A percentile compares a stretch with the other conserved stretches of the same genome.
Conservation (phyloP, 345 rosid species). For the Aquilaria sinensis region DNA sequence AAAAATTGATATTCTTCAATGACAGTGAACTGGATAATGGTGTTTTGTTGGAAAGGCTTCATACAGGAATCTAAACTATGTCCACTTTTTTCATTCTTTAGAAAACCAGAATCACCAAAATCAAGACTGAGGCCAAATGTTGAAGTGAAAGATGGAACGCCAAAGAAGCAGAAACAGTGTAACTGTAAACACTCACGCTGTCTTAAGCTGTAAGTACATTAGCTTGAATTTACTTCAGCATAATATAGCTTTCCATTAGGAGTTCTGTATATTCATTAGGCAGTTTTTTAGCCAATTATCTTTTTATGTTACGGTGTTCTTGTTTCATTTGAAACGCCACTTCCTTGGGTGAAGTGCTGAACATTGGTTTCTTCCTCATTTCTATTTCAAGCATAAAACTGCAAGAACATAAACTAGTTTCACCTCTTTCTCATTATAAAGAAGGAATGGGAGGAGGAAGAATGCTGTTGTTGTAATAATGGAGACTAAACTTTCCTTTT, state of each 20-base stretch:
- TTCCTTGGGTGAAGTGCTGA: not conserved
- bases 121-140: slow-evolving; percentile 52
- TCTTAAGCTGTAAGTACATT: slow-evolving; percentile 78
- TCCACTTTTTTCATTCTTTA: slow-evolving; percentile 16
- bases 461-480: too few species aligned
- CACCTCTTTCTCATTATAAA: too few species aligned
- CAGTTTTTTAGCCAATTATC: not conserved
- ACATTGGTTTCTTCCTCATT: not conserved
- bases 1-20: not conserved
- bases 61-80: slow-evolving; percentile 1
- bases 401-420: too few species aligned
- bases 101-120: slow-evolving; percentile 85
- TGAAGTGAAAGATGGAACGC: slow-evolving; percentile 84
- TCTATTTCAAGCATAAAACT: too few species aligned
- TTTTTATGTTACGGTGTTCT: not conserved
- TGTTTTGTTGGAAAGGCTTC: not conserved
- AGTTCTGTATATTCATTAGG: too few species aligned
- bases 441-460: too few species aligned
- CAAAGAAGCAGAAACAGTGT: slow-evolving; percentile 94
- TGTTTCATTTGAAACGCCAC: not conserved
- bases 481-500: too few species aligned
- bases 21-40: not conserved
- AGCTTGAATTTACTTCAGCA: not conserved
- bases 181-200: slow-evolving; percentile 98
- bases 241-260: not conserved